A percentile compares a stretch with the other conserved stretches of the same genome.
phyloP scores from a whole-genome alignment of 2,329 filamentous ascomycete genomes.

The Plenodomus lindquistii region DNA sequence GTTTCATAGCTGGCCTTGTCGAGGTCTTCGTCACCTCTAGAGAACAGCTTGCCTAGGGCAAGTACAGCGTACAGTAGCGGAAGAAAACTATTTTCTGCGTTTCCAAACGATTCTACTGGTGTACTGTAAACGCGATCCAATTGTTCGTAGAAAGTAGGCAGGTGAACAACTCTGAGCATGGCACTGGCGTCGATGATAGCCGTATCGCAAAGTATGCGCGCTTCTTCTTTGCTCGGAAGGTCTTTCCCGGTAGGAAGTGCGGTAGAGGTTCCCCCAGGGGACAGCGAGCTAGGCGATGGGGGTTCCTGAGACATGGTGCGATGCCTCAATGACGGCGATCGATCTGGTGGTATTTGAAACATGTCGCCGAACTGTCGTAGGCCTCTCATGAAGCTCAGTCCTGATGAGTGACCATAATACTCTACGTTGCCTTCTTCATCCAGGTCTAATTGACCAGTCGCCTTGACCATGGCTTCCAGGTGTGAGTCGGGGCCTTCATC shows the following conservation, averaged over 20 bases:
- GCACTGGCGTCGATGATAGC: slow-evolving; percentile 66
- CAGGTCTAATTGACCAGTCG: slow-evolving; percentile 86
- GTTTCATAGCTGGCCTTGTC: slow-evolving; percentile 50
- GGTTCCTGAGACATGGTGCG: slow-evolving; percentile 61
- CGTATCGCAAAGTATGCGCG: slow-evolving; percentile 60
- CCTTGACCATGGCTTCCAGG: slow-evolving; percentile 92
- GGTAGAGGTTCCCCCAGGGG: slow-evolving; percentile 57
- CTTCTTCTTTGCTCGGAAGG: slow-evolving; percentile 67
- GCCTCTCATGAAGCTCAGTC: slow-evolving; percentile 81
- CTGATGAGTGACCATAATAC: slow-evolving; percentile 92
- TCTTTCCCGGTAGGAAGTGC: slow-evolving; percentile 52
- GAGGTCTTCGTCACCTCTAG: slow-evolving; percentile 43
- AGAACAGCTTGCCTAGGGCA: slow-evolving; percentile 53
- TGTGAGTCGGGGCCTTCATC: slow-evolving; percentile 61
- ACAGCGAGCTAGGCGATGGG: slow-evolving; percentile 72
- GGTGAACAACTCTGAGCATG: slow-evolving; percentile 74
- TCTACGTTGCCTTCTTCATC: slow-evolving; percentile 93
- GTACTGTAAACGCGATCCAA: slow-evolving; percentile 78
- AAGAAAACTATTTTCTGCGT: slow-evolving; percentile 52
- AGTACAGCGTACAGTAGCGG: slow-evolving; percentile 54
- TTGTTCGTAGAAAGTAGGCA: slow-evolving; percentile 77
- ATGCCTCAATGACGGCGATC: slow-evolving; percentile 61
- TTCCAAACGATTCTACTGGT: slow-evolving; percentile 53
- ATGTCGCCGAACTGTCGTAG: slow-evolving; percentile 86
- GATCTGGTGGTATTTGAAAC: slow-evolving; percentile 65